phyloP scores from a whole-genome alignment of 306 rosid species.

The Rosa multiflora region DNA sequence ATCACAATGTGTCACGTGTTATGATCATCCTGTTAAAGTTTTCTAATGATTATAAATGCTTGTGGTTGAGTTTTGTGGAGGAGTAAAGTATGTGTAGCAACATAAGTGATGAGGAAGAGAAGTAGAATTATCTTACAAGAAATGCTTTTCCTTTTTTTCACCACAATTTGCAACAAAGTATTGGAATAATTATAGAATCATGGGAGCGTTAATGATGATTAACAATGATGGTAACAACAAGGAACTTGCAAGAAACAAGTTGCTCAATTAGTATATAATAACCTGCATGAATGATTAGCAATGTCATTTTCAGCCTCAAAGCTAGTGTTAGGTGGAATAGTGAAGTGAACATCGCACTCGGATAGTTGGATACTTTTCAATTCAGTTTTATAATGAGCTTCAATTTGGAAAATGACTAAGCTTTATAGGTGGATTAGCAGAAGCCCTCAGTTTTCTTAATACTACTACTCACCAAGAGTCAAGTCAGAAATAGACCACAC shows the following conservation, averaged over 20 bases:
- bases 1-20: too few relatives aligned
- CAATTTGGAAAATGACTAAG: not conserved
- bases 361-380: not conserved
- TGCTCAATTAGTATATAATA: not conserved
- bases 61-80: not conserved
- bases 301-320: not conserved
- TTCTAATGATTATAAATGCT: too few relatives aligned
- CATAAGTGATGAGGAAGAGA: not conserved
- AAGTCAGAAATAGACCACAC: not conserved
- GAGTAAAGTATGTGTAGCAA: not conserved
- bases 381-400: not conserved
- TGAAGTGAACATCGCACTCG: not conserved
- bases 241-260: not conserved
- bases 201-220: not conserved
- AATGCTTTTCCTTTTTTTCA: not conserved
- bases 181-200: not conserved
- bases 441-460: not conserved
- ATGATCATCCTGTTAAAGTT: too few relatives aligned
- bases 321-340: not conserved
- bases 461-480: not conserved
- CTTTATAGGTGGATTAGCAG: not conserved
- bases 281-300: not conserved
- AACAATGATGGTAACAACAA: not conserved
- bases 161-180: not conserved
- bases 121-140: not conserved